Percentiles rank a stretch among this genome's conserved stretches.
Conservation (phyloP, 2,329 filamentous ascomycete species). For the Ophiostoma tasmaniense region DNA sequence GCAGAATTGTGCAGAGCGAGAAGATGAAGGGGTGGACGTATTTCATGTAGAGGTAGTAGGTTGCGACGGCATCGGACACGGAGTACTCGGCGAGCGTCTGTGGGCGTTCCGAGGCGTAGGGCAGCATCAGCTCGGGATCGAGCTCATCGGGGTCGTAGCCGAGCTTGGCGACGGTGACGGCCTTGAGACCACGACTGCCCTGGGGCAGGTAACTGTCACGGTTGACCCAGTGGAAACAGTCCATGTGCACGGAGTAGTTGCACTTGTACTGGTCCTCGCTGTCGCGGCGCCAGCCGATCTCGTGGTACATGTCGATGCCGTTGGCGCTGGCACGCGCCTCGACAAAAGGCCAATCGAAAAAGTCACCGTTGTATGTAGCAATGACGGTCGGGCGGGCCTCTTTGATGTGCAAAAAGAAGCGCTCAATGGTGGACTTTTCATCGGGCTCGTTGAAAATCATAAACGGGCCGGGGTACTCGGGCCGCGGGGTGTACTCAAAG, state of each 20-base stretch:
- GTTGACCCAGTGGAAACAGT: constrained; percentile 98
- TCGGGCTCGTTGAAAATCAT: constrained; percentile 98
- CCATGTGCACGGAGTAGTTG: constrained; percentile 95
- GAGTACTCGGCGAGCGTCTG: constrained; percentile 96
- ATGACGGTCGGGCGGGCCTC: constrained; percentile 92
- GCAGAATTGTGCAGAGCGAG: constrained; percentile 93
- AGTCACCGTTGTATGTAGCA: constrained; percentile 99
- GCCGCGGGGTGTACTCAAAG: constrained; percentile 96
- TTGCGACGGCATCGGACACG: constrained; percentile 96
- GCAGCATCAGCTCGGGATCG: constrained; percentile 95
- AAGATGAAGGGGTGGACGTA: constrained; percentile 99
- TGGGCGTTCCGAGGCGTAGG: constrained; percentile 78
- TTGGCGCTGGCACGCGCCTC: constrained; percentile 87
- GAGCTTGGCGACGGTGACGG: constrained; percentile 93
- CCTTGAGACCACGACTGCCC: constrained; percentile 92
- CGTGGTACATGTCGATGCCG: constrained; percentile 98
- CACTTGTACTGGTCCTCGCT: constrained; percentile 94
- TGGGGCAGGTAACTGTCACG: constrained; percentile 97
- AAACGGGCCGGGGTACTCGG: constrained; percentile 90
- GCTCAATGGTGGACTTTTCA: constrained; percentile 76
- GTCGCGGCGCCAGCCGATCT: constrained; percentile 95
- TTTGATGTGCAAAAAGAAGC: constrained; percentile 94
- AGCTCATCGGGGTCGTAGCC: constrained; percentile 98
- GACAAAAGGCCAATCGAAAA: constrained; percentile 99
- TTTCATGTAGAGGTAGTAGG: constrained; percentile 99